Evolutionary conservation across 768 basidiomycete species (phyloP).

Genomic region (Melanogaster broomeanus): DNA sequence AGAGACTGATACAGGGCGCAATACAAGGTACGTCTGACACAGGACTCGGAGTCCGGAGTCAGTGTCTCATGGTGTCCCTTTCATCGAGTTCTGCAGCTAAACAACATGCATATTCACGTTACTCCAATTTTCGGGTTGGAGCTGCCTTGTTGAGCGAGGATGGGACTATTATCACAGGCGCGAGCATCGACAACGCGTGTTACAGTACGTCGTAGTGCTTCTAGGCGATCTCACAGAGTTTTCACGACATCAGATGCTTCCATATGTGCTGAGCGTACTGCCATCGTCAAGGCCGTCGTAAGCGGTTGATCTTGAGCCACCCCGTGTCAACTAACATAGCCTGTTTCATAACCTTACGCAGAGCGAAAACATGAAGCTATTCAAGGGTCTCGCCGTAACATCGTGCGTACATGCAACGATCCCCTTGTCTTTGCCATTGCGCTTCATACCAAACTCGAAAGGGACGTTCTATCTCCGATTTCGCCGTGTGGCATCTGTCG

Average conservation of each 20-base stretch:
- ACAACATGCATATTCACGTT: slow-evolving; percentile 74
- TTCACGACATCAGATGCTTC: slow-evolving; percentile 59
- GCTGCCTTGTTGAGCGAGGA: slow-evolving; percentile 76
- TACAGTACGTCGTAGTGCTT: slow-evolving; percentile 60
- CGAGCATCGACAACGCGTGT: slow-evolving; percentile 93
- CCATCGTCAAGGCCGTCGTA: slow-evolving; percentile 92
- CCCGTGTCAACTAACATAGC: too few species aligned
- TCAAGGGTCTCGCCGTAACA: slow-evolving; percentile 78
- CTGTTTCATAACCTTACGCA: slow-evolving; percentile 26
- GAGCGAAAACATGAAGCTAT: slow-evolving; percentile 78
- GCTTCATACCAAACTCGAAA: slow-evolving; percentile 26
- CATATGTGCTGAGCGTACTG: slow-evolving; percentile 95
- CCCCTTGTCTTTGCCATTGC: neutral
- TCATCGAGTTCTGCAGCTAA: slow-evolving; percentile 47
- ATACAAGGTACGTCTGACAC: slow-evolving; percentile 47
- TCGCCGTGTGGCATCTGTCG: slow-evolving; percentile 96
- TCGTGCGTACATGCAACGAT: slow-evolving; percentile 48
- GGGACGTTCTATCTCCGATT: slow-evolving; percentile 65
- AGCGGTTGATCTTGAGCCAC: slow-evolving; percentile 30
- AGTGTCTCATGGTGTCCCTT: neutral
- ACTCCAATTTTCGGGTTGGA: slow-evolving; percentile 92
- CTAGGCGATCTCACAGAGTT: neutral
- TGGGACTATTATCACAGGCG: slow-evolving; percentile 77
- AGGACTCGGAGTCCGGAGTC: too few species aligned
- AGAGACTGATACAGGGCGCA: too few species aligned